phyloP scores from a whole-genome alignment of 805 yeast genomes.

The Candida ascalaphidarum region DNA sequence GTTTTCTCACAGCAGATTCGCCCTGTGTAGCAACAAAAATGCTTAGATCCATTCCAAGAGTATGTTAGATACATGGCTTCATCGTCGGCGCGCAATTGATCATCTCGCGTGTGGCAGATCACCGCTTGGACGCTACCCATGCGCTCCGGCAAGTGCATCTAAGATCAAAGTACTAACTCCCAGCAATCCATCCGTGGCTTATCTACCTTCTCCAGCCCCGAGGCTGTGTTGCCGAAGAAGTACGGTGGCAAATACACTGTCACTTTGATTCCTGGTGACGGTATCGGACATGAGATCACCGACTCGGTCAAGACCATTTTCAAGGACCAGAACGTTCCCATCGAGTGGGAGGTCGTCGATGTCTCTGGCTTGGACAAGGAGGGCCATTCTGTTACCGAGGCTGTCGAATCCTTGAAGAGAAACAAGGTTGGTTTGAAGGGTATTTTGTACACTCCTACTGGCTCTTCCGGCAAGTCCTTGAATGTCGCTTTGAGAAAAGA shows the following conservation, averaged over 20 bases:
- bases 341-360: conserved; percentile 73
- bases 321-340: conserved; percentile 79
- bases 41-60: no score
- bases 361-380: conserved; percentile 42
- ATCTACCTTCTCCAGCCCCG: conserved; percentile 56
- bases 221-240: conserved; percentile 70
- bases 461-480: conserved; percentile 70
- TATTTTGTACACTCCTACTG: conserved; percentile 84
- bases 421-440: conserved; percentile 97
- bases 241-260: conserved; percentile 94
- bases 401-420: conserved; percentile 86
- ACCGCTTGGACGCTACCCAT: no score
- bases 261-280: conserved; percentile 96
- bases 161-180: conserved; percentile 17
- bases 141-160: no score
- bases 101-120: no score
- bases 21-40: no score
- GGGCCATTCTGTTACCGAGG: conserved; percentile 58
- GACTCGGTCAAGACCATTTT: conserved; percentile 89
- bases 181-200: conserved; percentile 30
- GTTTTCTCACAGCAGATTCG: no score
- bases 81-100: no score
- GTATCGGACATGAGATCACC: conserved; percentile 94
- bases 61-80: no score
- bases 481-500: conserved; percentile 97